Evolutionary conservation across 2,329 filamentous ascomycete species (phyloP), one percentile per base, ranked within the genome.

Genomic region (Neofusicoccum kwambonambiense): DNA sequence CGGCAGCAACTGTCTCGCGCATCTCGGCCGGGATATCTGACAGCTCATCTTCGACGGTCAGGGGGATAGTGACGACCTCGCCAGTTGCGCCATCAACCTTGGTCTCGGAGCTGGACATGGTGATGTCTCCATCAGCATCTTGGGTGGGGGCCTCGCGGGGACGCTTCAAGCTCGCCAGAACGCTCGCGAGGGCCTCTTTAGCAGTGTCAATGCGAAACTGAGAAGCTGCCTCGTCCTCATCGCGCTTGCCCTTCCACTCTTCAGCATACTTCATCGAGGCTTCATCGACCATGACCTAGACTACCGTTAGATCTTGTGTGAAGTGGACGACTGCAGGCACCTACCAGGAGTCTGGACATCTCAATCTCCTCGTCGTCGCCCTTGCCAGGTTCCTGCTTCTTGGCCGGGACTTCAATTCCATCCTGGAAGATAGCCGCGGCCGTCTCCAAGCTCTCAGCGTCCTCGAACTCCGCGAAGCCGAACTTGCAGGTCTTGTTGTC

Each of bases 1-100:
- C 96, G 65, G 90, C 90, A 0, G 95, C 92, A 15, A 99, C 95
- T 0, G 92, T 93, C 75, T 96, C 95, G 27, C 95, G 89, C 92
- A 97, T 96, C 75, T 98, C 95, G 0, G 92, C 90, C 0, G 95
- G 95, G 54, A 99, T 97, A 72, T 99, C 95, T 19, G 93, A 90
- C 50, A 99, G 83, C 73, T 99, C 95, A 73, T 99, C 96, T 68
- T 99, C 95, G 13, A 62, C 50, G 0, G 89, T 88, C 37, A 97
- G 84, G 3, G 93, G 90, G 66, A 98, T 96, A 65, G 93, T 97
- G 68, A 96, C 89, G 44, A 97, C 89, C 76, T 97, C 93, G 5
- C 92, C 88, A 63, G 87, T 86, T 45, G 79, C 78, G 39, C 88
- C 87, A 44, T 87, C 87, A 42, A 82, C 81, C 31, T 83, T 78